phyloP scores from a whole-genome alignment of 768 basidiomycete genomes.

The Mycena haematopus region DNA sequence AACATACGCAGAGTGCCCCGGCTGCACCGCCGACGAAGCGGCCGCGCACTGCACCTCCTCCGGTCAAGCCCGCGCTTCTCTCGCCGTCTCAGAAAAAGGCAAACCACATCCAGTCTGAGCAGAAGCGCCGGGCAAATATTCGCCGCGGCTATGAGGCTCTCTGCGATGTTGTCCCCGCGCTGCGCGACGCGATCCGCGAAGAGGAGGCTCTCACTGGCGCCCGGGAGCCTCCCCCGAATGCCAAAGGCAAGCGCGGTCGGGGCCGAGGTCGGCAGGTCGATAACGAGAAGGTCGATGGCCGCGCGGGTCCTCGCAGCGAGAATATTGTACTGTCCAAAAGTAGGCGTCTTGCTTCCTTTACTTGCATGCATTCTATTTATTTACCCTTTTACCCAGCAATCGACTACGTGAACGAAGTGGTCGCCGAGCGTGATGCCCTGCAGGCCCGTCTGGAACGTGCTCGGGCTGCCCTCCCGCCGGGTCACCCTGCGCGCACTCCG shows the following conservation, averaged over 20 bases:
- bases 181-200: slow-evolving; percentile 78
- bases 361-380: slow-evolving; percentile 19
- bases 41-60: slow-evolving; percentile 23
- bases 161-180: slow-evolving; percentile 81
- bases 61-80: slow-evolving; percentile 58
- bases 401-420: slow-evolving; percentile 77
- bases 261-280: slow-evolving; percentile 46
- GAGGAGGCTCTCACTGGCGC: slow-evolving; percentile 64
- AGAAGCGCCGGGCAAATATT: slow-evolving; percentile 92
- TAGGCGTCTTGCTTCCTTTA: slow-evolving; percentile 46
- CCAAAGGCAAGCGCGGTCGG: slow-evolving; percentile 55
- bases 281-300: slow-evolving; percentile 76
- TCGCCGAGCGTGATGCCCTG: slow-evolving; percentile 64
- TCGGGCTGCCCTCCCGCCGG: slow-evolving; percentile 58
- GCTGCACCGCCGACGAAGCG: slow-evolving; percentile 24
- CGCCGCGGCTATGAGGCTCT: slow-evolving; percentile 87
- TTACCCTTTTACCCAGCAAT: slow-evolving; percentile 61
- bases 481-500: slow-evolving; percentile 62
- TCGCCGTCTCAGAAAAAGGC: slow-evolving; percentile 89
- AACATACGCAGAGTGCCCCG: slow-evolving; percentile 38
- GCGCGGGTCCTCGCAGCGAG: slow-evolving; percentile 90
- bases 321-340: slow-evolving; percentile 89
- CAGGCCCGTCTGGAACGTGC: slow-evolving; percentile 66
- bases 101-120: slow-evolving; percentile 93
- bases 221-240: slow-evolving; percentile 37